Conservation (phyloP, 148 eudicot genomes). For the Cornus controversa region DNA sequence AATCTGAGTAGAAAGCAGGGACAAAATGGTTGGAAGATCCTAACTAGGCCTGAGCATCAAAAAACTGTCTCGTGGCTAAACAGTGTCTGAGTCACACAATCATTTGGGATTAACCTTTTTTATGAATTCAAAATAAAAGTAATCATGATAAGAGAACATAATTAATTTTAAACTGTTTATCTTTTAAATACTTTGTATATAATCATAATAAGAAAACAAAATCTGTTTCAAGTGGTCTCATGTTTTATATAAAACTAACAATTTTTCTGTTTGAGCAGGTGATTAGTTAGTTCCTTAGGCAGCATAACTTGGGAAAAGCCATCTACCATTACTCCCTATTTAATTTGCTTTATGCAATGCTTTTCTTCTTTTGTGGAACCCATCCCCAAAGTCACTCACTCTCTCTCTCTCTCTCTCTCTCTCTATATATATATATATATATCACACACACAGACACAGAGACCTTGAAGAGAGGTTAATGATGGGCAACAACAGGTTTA, state of each 20-base stretch:
- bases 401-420: too few species aligned
- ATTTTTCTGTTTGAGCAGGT: too few species aligned
- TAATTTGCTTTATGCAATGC: neutral
- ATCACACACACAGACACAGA: neutral
- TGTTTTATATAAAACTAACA: too few species aligned
- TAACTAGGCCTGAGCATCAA: too few species aligned
- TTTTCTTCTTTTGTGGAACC: neutral
- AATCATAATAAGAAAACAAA: too few species aligned
- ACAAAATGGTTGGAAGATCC: neutral
- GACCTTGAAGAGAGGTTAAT: neutral
- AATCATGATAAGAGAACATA: neutral
- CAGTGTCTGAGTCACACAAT: neutral
- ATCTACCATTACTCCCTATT: neutral
- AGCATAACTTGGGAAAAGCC: too few species aligned
- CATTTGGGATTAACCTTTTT: too few species aligned
- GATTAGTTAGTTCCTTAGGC: too few species aligned
- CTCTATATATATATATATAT: too few species aligned
- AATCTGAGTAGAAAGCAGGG: neutral
- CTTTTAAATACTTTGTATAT: too few species aligned
- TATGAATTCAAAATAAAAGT: neutral
- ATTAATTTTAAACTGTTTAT: neutral
- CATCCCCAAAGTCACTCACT: neutral
- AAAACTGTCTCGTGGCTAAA: neutral
- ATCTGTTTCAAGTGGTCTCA: too few species aligned
- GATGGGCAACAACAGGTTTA: slow-evolving; percentile 39